These are phyloP conservation scores for Aspergillus wentii DNA, from an alignment of 495 filamentous ascomycete species.

Conservation along the genomic window DNA sequence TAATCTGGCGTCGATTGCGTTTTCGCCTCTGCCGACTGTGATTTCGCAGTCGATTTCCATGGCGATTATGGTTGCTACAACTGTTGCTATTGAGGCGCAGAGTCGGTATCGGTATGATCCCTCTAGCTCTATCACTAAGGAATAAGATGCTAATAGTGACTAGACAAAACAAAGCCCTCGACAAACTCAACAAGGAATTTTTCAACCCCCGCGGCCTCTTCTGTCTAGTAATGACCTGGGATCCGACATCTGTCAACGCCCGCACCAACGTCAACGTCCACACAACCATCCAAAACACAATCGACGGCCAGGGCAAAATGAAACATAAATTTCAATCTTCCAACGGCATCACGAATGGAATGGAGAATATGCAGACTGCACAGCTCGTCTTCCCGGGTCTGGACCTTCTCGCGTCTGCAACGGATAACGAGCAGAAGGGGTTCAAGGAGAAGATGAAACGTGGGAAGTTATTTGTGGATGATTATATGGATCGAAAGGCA, in stretches of 20 bases:
- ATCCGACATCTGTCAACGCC: conserved; percentile 25
- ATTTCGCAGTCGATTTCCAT: conserved; percentile 31
- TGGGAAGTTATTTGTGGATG: conserved; percentile 28
- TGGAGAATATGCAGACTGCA: conserved; percentile 40
- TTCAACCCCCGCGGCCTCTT: conserved; percentile 53
- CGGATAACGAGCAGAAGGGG: conserved; percentile 4
- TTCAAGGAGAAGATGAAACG: conserved; percentile 8
- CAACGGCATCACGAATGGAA: conserved; percentile 34
- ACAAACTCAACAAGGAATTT: conserved; percentile 49
- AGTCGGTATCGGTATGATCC: conserved; percentile 14
- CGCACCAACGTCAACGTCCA: conserved; percentile 16
- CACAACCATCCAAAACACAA: conserved; percentile 11
- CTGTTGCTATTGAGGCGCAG: conserved; percentile 36
- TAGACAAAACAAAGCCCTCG: conserved; percentile 46
- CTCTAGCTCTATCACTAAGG: not conserved
- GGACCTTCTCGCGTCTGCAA: conserved; percentile 2
- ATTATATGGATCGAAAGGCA: conserved; percentile 43
- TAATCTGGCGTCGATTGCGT: conserved; percentile 23
- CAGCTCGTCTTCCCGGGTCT: conserved; percentile 43
- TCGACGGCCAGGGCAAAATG: conserved; percentile 8
- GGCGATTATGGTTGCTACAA: conserved; percentile 25
- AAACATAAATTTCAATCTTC: conserved; percentile 24
- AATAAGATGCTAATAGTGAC: conserved; percentile 7
- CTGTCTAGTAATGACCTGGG: conserved; percentile 50
- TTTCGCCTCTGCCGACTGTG: conserved; percentile 24